Percentiles rank a stretch among this genome's conserved stretches.
These are phyloP conservation scores for Sabuloglossum arenarium DNA, from an alignment of 495 filamentous ascomycete genomes.

Conservation along the genomic window DNA sequence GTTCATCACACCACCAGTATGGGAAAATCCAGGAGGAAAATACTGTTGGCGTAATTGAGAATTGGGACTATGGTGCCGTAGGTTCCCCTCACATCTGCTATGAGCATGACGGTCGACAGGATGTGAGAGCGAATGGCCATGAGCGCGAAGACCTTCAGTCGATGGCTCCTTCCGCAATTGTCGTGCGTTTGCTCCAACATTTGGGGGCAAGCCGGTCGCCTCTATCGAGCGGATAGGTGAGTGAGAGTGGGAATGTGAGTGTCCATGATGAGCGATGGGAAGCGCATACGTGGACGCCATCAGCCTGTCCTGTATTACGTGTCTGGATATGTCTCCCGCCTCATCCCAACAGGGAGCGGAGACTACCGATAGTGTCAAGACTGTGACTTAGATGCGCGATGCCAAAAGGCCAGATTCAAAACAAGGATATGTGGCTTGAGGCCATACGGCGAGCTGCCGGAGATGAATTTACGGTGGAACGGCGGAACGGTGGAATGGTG, in stretches of 20 bases:
- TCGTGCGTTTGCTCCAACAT: neutral
- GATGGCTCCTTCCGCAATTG: neutral
- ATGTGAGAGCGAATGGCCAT: neutral
- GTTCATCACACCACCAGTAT: neutral
- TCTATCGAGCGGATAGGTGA: neutral
- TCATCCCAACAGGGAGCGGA: neutral
- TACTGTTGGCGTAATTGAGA: neutral
- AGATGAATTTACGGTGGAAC: too few species aligned
- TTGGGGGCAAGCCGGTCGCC: neutral
- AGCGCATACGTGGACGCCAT: neutral
- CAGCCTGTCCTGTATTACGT: neutral
- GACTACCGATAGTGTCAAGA: neutral
- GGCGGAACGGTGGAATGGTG: too few species aligned
- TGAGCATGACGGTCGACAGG: conserved; percentile 10
- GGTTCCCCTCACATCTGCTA: conserved; percentile 37
- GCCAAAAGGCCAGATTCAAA: neutral
- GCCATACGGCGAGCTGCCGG: too few species aligned
- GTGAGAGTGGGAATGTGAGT: conserved; percentile 1
- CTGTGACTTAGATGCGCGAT: neutral
- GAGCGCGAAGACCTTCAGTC: neutral
- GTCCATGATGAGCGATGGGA: neutral
- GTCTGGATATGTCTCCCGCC: neutral
- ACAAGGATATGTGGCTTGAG: too few species aligned
- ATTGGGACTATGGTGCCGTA: neutral
- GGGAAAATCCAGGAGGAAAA: neutral